Evolutionary conservation across 495 filamentous ascomycete species (phyloP).

Genomic region (Lasiosphaeria hispida): DNA sequence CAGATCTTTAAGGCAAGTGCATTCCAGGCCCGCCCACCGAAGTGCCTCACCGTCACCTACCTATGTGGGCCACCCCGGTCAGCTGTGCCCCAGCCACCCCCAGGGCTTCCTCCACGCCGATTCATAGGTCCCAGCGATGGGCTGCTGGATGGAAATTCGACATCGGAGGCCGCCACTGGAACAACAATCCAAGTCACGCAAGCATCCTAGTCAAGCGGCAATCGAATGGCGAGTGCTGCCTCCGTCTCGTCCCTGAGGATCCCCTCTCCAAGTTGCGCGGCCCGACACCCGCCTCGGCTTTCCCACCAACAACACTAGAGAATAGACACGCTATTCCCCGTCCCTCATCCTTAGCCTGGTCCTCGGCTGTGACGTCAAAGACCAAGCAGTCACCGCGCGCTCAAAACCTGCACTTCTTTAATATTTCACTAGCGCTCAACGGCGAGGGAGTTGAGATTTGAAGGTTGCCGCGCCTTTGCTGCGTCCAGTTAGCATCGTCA

Average conservation of each 20-base stretch:
- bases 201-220: no score
- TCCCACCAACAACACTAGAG: no score
- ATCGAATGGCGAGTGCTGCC: no score
- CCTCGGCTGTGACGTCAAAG: neutral
- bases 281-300: no score
- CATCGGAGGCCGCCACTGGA: constrained; percentile 1
- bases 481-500: neutral
- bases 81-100: neutral
- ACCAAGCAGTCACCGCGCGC: neutral
- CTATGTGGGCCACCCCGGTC: neutral
- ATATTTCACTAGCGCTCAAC: neutral
- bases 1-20: neutral
- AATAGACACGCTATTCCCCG: no score
- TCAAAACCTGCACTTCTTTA: constrained; percentile 2
- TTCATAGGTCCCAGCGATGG: neutral
- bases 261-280: no score
- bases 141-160: no score
- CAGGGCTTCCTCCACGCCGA: constrained; percentile 1
- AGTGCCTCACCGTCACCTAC: neutral
- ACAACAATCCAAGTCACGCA: no score
- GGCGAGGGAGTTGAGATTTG: neutral
- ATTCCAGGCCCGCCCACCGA: neutral
- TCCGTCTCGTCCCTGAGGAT: no score
- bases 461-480: neutral
- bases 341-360: neutral